A percentile compares a stretch with the other conserved stretches of the same genome.
Conservation (phyloP, 345 rosid genomes). For the Boechera stricta region DNA sequence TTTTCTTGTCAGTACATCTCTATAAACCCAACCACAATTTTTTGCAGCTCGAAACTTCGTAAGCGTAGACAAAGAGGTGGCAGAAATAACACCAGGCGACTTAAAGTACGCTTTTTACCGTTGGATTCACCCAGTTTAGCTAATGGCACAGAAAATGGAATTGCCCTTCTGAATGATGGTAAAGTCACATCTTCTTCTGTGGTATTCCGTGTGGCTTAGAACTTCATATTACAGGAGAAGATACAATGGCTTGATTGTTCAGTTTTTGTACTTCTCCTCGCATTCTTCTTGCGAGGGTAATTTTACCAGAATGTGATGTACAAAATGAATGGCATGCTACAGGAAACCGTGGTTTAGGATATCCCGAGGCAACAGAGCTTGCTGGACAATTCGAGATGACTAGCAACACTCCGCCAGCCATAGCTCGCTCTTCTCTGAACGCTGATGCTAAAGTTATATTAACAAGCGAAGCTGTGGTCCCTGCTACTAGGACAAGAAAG, state of each 20-base stretch:
- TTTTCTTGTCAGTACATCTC: slow-evolving; percentile 21
- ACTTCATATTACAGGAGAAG: neutral
- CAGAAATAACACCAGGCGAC: slow-evolving; percentile 50
- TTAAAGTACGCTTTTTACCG: slow-evolving; percentile 60
- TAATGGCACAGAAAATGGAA: slow-evolving; percentile 47
- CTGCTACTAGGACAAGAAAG: slow-evolving; percentile 70
- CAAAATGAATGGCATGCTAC: slow-evolving; percentile 55
- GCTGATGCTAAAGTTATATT: slow-evolving; percentile 58
- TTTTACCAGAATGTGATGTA: slow-evolving; percentile 45
- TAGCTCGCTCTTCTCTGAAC: slow-evolving; percentile 62
- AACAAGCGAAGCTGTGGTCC: slow-evolving; percentile 58
- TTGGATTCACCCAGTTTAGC: slow-evolving; percentile 61
- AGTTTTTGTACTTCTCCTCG: slow-evolving; percentile 23
- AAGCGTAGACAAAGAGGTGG: slow-evolving; percentile 53
- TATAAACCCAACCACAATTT: slow-evolving; percentile 42
- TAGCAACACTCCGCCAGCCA: slow-evolving; percentile 58
- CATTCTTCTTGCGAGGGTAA: neutral
- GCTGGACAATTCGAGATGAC: slow-evolving; percentile 57
- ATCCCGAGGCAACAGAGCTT: slow-evolving; percentile 54
- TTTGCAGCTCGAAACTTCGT: slow-evolving; percentile 66
- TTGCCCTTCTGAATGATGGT: slow-evolving; percentile 58
- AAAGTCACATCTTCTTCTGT: slow-evolving; percentile 30
- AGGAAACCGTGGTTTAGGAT: slow-evolving; percentile 55
- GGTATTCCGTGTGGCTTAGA: slow-evolving; percentile 2
- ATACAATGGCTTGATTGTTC: slow-evolving; percentile 19